A percentile compares a stretch with the other conserved stretches of the same genome.
These are phyloP conservation scores for Lotmaria passim DNA, from an alignment of 208 protist genomes.

Conservation along the genomic window DNA sequence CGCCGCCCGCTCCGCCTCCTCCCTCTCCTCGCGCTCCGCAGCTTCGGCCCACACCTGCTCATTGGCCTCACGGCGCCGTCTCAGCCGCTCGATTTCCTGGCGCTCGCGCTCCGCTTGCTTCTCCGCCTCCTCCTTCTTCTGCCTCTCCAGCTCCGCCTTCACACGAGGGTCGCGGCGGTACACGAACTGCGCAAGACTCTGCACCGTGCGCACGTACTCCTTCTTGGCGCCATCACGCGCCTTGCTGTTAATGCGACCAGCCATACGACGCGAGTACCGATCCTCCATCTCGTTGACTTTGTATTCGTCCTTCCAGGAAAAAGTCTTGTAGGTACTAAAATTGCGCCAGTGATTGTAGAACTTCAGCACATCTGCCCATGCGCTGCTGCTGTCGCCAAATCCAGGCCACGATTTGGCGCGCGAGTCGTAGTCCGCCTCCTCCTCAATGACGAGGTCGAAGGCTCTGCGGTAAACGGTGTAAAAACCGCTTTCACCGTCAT, in stretches of 20 bases:
- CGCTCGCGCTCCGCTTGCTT: conserved; percentile 63
- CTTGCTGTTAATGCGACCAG: conserved; percentile 89
- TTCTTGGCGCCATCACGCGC: conserved; percentile 77
- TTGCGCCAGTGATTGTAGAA: conserved; percentile 91
- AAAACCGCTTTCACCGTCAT: conserved; percentile 78
- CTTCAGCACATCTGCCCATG: conserved; percentile 64
- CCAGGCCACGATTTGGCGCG: conserved; percentile 65
- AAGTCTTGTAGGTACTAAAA: conserved; percentile 86
- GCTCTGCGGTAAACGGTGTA: conserved; percentile 80
- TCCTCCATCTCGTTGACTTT: conserved; percentile 92
- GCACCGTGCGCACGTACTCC: conserved; percentile 86
- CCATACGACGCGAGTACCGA: conserved; percentile 82
- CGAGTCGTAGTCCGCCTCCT: conserved; percentile 69
- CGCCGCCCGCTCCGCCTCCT: conserved; percentile 70
- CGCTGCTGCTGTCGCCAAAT: conserved; percentile 72
- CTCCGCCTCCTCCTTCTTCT: conserved; percentile 63
- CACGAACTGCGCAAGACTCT: conserved; percentile 76
- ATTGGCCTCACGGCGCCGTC: conserved; percentile 72
- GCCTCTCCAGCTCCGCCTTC: conserved; percentile 57
- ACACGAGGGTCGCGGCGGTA: conserved; percentile 89
- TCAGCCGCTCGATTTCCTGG: conserved; percentile 60
- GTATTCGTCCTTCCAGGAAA: conserved; percentile 93
- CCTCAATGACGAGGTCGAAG: conserved; percentile 75
- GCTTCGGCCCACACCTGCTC: conserved; percentile 83
- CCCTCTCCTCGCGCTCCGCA: conserved; percentile 79